A percentile compares a stretch with the other conserved stretches of the same genome.
Evolutionary conservation across 2,329 filamentous ascomycete genomes (phyloP).

Genomic region (Hypoxylon sp.): DNA sequence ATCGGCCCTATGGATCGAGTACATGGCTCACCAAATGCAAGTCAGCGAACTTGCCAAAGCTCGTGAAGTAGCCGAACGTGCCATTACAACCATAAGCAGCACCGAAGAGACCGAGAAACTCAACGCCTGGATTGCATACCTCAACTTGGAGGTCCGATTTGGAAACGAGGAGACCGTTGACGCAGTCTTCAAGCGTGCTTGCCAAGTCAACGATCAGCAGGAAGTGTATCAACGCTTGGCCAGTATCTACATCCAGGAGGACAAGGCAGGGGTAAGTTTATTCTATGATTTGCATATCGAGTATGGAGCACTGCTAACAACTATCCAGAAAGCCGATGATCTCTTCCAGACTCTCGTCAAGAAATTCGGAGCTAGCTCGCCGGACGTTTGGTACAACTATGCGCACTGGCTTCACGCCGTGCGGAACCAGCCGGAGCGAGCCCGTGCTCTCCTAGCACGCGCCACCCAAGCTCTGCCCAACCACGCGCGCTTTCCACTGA

Average conservation of each 20-base stretch:
- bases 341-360: conserved; percentile 88
- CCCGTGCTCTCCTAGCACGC: conserved; percentile 79
- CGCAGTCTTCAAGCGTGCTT: conserved; percentile 88
- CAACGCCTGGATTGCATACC: conserved; percentile 92
- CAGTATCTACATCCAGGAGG: conserved; percentile 93
- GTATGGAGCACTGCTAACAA: conserved; percentile 41
- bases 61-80: conserved; percentile 87
- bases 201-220: conserved; percentile 90
- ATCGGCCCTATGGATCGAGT: conserved; percentile 92
- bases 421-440: conserved; percentile 73
- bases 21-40: conserved; percentile 98
- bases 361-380: conserved; percentile 84
- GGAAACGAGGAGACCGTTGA: conserved; percentile 84
- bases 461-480: conserved; percentile 84
- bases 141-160: conserved; percentile 94
- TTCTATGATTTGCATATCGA: not conserved
- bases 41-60: conserved; percentile 89
- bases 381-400: conserved; percentile 92
- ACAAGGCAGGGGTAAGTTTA: conserved; percentile 77
- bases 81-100: conserved; percentile 89
- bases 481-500: conserved; percentile 73
- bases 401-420: conserved; percentile 89
- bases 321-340: conserved; percentile 80
- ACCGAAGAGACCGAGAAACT: conserved; percentile 91
- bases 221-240: conserved; percentile 89